A percentile compares a stretch with the other conserved stretches of the same genome.
These are phyloP conservation scores for Trichoderma brevicompactum DNA, from an alignment of 2,329 filamentous ascomycete species.

Conservation along the genomic window DNA sequence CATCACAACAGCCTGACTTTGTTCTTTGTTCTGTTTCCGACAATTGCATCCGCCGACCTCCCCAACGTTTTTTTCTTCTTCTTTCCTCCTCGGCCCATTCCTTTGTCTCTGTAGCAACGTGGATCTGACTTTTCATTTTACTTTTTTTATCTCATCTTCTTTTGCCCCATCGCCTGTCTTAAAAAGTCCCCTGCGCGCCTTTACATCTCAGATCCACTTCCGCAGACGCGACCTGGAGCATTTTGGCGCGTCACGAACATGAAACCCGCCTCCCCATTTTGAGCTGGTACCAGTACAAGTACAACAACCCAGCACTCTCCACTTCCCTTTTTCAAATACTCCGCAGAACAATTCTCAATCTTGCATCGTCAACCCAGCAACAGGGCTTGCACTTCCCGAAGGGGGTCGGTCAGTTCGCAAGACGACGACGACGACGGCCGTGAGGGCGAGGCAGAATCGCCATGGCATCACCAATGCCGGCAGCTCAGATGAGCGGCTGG, in stretches of 20 bases:
- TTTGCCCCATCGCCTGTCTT: conserved; percentile 9
- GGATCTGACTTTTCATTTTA: conserved; percentile 17
- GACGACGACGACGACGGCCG: conserved; percentile 12
- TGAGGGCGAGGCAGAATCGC: conserved; percentile 30
- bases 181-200: conserved; percentile 20
- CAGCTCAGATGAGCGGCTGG: conserved; percentile 41
- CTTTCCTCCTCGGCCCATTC: background rate
- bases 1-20: background rate
- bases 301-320: conserved; percentile 26
- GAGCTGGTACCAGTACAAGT: conserved; percentile 29
- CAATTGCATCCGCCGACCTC: background rate
- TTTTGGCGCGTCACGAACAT: conserved; percentile 47
- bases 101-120: conserved; percentile 26
- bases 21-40: background rate
- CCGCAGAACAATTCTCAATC: conserved; percentile 1
- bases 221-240: conserved; percentile 41
- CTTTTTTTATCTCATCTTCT: background rate
- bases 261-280: conserved; percentile 45
- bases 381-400: conserved; percentile 11
- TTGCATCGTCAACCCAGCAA: conserved; percentile 24
- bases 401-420: conserved; percentile 9
- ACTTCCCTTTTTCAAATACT: conserved; percentile 19
- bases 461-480: conserved; percentile 49
- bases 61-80: background rate
- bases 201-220: conserved; percentile 25